Evolutionary conservation across 75 land plant genomes (phyloP).

Genomic region (Cryptomeria japonica): DNA sequence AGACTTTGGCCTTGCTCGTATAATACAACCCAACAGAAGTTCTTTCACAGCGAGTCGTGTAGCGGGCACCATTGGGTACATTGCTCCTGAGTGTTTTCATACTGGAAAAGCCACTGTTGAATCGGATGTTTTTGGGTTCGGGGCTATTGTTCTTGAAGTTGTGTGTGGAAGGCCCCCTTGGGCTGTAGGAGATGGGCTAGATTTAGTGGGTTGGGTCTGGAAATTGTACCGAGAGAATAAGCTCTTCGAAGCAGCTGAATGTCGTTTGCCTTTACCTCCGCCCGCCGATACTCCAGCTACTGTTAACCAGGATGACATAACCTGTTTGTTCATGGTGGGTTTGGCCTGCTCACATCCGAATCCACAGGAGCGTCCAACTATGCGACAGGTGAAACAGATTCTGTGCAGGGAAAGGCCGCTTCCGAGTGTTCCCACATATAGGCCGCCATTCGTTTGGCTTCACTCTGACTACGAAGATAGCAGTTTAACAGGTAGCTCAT

Average conservation of each 20-base stretch:
- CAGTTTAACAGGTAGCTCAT: neutral
- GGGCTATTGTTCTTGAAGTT: too few relatives aligned
- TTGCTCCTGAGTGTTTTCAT: too few relatives aligned
- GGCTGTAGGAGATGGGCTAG: too few relatives aligned
- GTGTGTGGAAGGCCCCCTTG: too few relatives aligned
- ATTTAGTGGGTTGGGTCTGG: conserved; percentile 66
- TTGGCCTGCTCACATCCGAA: conserved; percentile 17
- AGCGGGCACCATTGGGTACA: too few relatives aligned
- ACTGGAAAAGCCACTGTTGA: too few relatives aligned
- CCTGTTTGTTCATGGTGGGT: conserved; percentile 10
- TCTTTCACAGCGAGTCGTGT: too few relatives aligned
- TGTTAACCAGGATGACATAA: neutral
- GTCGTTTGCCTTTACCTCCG: conserved; percentile 10
- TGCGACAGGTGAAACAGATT: conserved; percentile 18
- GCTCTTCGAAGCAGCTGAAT: conserved; percentile 48
- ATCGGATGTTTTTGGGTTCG: too few relatives aligned
- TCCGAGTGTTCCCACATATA: conserved; percentile 3
- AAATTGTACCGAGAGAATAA: conserved; percentile 31
- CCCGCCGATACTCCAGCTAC: neutral
- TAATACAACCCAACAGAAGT: too few relatives aligned
- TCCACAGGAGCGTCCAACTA: conserved; percentile 13
- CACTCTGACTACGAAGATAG: neutral
- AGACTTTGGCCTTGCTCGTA: neutral
- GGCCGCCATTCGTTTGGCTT: conserved; percentile 18
- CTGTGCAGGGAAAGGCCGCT: neutral